phyloP scores from a whole-genome alignment of 768 basidiomycete species.

The Strobilomyces confusus region DNA sequence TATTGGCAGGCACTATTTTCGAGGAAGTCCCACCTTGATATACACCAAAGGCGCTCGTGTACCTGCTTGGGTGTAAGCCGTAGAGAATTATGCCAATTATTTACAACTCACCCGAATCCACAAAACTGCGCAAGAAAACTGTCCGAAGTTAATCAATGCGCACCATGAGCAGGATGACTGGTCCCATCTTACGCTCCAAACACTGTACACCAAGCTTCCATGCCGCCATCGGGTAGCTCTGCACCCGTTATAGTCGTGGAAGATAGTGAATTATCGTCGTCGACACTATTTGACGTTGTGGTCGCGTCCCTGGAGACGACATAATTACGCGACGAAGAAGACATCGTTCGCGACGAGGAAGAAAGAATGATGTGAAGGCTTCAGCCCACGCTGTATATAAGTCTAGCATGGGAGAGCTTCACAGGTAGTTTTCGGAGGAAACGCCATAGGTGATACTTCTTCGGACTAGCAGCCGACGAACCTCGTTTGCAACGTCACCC shows the following conservation, averaged over 20 bases:
- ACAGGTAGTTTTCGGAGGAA: no score
- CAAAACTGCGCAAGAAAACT: constrained; percentile 28
- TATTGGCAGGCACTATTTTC: not conserved
- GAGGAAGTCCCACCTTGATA: constrained; percentile 20
- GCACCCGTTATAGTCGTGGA: not conserved
- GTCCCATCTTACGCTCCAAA: constrained; percentile 20
- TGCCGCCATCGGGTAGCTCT: constrained; percentile 15
- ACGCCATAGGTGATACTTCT: not conserved
- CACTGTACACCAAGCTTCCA: constrained; percentile 25
- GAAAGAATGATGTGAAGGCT: not conserved
- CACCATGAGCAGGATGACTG: not conserved
- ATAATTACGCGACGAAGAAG: not conserved
- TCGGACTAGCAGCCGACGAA: not conserved
- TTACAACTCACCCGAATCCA: constrained; percentile 20
- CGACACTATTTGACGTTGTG: not conserved
- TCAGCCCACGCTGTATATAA: not conserved
- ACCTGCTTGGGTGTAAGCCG: constrained; percentile 6
- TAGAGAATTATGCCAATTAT: not conserved
- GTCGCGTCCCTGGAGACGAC: not conserved
- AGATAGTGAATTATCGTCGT: not conserved
- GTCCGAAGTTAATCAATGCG: not conserved
- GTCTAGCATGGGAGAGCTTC: not conserved
- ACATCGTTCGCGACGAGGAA: constrained; percentile 1
- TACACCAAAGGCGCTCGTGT: constrained; percentile 24
- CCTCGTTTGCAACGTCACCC: not conserved